phyloP scores from a whole-genome alignment of 2,329 filamentous ascomycete genomes.

The Grosmannia penicillata region DNA sequence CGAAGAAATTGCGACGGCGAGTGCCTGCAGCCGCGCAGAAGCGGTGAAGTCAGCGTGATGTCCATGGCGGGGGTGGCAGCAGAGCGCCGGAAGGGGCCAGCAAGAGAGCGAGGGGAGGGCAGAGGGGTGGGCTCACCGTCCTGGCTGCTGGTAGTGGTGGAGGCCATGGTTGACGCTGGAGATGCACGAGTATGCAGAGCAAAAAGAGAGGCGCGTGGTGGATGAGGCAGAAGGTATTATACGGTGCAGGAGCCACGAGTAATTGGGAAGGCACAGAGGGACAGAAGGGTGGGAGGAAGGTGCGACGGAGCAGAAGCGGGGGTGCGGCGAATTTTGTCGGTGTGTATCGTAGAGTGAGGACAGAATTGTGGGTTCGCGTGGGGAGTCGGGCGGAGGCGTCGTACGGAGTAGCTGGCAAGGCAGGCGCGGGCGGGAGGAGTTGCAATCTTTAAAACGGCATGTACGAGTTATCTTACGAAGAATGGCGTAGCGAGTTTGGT shows the following conservation, averaged over 20 bases:
- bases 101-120: not conserved
- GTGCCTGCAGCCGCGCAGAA: conserved; percentile 10
- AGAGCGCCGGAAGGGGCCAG: not conserved
- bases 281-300: conserved; percentile 1
- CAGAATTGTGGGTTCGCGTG: conserved; percentile 6
- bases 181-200: not conserved
- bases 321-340: conserved; percentile 7
- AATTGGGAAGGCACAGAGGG: not conserved
- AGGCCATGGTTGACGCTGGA: not conserved
- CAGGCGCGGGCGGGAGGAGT: too few relatives aligned
- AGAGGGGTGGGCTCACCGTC: conserved; percentile 2
- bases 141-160: conserved; percentile 2
- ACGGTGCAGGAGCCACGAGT: too few relatives aligned
- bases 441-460: too few relatives aligned
- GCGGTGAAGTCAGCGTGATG: conserved; percentile 1
- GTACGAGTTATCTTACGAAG: too few relatives aligned
- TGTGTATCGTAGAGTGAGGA: conserved; percentile 1
- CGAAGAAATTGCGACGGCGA: conserved; percentile 26
- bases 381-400: not conserved
- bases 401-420: not conserved
- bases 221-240: too few relatives aligned
- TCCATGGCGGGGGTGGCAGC: not conserved
- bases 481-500: too few relatives aligned
- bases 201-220: not conserved
- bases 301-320: conserved; percentile 4